A percentile compares a stretch with the other conserved stretches of the same genome.
Conservation (phyloP, 2,329 filamentous ascomycete genomes). For the Aspergillus hiratsukae region DNA sequence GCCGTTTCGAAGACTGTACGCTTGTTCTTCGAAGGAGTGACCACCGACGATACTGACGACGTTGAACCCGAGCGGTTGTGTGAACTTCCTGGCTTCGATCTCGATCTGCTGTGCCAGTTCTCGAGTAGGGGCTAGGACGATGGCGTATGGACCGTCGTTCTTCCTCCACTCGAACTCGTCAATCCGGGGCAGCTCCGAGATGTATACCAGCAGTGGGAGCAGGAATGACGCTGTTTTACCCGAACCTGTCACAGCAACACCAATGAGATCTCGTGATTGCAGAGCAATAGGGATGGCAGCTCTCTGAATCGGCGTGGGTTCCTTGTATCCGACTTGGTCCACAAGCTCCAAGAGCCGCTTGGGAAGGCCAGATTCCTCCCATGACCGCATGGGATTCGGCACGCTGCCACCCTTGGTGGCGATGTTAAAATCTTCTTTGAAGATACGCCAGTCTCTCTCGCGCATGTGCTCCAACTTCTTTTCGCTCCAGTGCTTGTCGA, state of each 20-base stretch:
- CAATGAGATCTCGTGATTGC: constrained; percentile 91
- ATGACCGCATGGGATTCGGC: constrained; percentile 93
- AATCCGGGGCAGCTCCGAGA: constrained; percentile 79
- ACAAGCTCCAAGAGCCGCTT: constrained; percentile 75
- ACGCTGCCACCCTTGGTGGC: constrained; percentile 86
- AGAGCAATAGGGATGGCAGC: constrained; percentile 94
- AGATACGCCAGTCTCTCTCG: constrained; percentile 97
- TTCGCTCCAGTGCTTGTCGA: constrained; percentile 94
- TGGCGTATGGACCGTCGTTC: constrained; percentile 94
- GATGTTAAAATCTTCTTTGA: constrained; percentile 99
- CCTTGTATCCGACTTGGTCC: constrained; percentile 78
- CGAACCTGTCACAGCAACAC: constrained; percentile 95
- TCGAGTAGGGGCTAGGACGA: constrained; percentile 92
- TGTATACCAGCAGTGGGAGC: constrained; percentile 88
- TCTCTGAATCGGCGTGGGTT: constrained; percentile 86
- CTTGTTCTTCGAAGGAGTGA: constrained; percentile 90
- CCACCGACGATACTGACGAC: constrained; percentile 98
- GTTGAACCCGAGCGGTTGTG: constrained; percentile 81
- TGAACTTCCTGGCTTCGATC: constrained; percentile 87
- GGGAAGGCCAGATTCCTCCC: constrained; percentile 80
- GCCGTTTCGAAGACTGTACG: constrained; percentile 81
- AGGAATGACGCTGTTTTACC: constrained; percentile 97
- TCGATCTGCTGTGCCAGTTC: constrained; percentile 98
- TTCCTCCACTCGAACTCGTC: constrained; percentile 78
- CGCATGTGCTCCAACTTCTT: constrained; percentile 92